These are phyloP conservation scores for Populus euphratica DNA, from an alignment of 345 rosid genomes.

Conservation along the genomic window DNA sequence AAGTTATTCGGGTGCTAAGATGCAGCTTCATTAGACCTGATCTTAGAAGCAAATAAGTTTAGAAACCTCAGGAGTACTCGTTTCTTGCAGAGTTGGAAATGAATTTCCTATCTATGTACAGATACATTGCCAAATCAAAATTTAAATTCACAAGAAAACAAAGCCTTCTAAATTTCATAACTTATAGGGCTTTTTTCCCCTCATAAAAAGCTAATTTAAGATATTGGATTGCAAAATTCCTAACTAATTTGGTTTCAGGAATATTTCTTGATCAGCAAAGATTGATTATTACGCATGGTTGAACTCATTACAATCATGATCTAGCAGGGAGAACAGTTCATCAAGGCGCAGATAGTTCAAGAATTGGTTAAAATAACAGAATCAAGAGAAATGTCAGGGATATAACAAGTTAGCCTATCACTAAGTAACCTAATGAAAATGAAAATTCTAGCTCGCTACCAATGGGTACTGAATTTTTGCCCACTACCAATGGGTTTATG, in stretches of 20 bases:
- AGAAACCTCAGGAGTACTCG: background rate
- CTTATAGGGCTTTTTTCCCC: background rate
- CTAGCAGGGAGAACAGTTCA: background rate
- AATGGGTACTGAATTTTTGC: no score
- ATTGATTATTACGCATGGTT: background rate
- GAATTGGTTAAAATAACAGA: background rate
- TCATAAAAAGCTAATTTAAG: background rate
- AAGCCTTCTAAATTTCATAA: background rate
- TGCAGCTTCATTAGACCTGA: background rate
- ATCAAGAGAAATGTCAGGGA: background rate
- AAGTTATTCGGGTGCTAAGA: background rate
- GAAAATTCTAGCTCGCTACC: no score
- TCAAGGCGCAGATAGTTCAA: background rate
- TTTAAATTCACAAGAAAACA: background rate
- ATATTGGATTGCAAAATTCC: background rate
- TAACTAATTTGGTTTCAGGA: background rate
- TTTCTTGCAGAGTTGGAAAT: background rate
- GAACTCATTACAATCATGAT: background rate
- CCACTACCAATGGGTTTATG: background rate
- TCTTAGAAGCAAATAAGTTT: background rate
- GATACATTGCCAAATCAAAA: background rate
- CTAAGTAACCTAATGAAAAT: no score
- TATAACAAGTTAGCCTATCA: background rate
- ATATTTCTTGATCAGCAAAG: background rate
- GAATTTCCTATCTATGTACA: background rate